Conservation (phyloP, 1,284 basidiomycete genomes). For the Ustilago hordei region DNA sequence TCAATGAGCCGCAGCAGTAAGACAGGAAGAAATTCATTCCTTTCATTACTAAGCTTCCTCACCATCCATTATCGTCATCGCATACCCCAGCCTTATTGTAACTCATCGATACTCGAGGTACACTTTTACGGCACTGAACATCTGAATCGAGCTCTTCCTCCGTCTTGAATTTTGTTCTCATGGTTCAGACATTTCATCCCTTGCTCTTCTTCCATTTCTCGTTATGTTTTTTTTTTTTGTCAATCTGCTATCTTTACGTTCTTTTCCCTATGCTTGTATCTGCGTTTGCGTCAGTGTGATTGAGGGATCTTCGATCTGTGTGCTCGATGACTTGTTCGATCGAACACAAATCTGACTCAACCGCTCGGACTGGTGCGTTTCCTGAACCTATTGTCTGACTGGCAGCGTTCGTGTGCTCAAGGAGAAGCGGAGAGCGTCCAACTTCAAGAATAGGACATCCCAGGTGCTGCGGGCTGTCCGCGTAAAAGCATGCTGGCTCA, state of each 20-base stretch:
- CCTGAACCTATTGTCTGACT: no score
- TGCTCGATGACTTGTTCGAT: background rate
- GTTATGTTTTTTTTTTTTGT: background rate
- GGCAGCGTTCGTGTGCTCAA: no score
- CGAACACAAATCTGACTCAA: no score
- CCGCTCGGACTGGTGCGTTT: no score
- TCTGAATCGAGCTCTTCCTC: no score
- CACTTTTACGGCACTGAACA: background rate
- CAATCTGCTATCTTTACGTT: constrained; percentile 2
- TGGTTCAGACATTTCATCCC: no score
- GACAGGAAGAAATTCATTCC: background rate
- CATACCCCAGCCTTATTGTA: constrained; percentile 4
- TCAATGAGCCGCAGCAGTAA: constrained; percentile 49
- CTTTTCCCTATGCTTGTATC: background rate
- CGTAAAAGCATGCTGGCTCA: background rate
- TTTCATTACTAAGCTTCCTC: background rate
- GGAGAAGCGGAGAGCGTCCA: no score
- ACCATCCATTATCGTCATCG: background rate
- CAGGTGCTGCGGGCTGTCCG: background rate
- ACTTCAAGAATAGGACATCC: no score
- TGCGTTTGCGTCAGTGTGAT: background rate
- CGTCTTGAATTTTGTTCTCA: no score
- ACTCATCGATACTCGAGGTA: background rate
- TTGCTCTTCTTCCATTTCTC: background rate
- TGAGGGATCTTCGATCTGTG: background rate